A percentile compares a stretch with the other conserved stretches of the same genome.
Evolutionary conservation across 2,329 filamentous ascomycete species (phyloP).

Genomic region (Colletotrichum falcatum): DNA sequence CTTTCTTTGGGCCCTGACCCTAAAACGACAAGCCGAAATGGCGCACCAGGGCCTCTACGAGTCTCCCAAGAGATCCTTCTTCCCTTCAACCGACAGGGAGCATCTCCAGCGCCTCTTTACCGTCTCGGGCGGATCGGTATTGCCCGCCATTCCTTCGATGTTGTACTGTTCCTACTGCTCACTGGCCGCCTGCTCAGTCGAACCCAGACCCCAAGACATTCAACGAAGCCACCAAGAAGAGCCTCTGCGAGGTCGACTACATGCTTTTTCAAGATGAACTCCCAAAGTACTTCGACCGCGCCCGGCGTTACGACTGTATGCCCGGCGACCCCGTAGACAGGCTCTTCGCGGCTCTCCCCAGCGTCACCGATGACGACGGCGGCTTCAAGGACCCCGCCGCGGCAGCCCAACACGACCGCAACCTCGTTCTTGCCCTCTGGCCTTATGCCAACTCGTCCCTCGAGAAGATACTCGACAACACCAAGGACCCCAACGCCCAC

Average conservation of each 20-base stretch:
- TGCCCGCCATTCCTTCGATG: neutral
- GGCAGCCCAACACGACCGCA: neutral
- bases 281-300: constrained; percentile 25
- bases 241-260: constrained; percentile 31
- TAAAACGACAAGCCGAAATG: neutral
- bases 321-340: constrained; percentile 31
- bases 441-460: constrained; percentile 37
- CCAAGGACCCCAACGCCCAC: constrained; percentile 16
- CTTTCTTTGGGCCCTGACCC: neutral
- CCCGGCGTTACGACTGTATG: constrained; percentile 23
- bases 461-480: constrained; percentile 11
- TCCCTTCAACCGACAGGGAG: constrained; percentile 7
- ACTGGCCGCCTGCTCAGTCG: neutral
- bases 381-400: neutral
- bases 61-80: neutral
- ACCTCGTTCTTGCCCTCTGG: constrained; percentile 35
- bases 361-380: constrained; percentile 18
- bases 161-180: neutral
- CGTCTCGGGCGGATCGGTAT: constrained; percentile 11
- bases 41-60: constrained; percentile 7
- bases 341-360: constrained; percentile 27
- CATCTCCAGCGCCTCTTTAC: constrained; percentile 19
- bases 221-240: neutral
- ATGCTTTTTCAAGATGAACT: constrained; percentile 29
- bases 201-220: neutral